A percentile compares a stretch with the other conserved stretches of the same genome.
phyloP scores from a whole-genome alignment of 176 grass and related monocot species.

The Zoysia pacifica region DNA sequence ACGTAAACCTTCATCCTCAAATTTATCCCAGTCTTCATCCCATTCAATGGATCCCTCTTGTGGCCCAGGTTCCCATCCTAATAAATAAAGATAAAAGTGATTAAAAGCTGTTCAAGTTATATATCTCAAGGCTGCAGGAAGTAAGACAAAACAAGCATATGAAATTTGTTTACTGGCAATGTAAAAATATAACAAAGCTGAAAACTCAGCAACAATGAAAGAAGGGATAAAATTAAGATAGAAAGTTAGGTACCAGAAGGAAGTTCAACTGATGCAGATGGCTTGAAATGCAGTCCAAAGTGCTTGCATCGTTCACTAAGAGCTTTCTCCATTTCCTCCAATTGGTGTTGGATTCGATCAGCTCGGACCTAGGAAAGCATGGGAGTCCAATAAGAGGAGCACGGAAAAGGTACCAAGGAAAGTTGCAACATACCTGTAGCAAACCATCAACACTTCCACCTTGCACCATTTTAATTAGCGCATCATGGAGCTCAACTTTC shows the following conservation, averaged over 20 bases:
- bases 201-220: slow-evolving; percentile 12
- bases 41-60: slow-evolving; percentile 77
- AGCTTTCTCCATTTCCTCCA: slow-evolving; percentile 95
- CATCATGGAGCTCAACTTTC: slow-evolving; percentile 88
- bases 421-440: slow-evolving; percentile 76
- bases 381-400: slow-evolving; percentile 14
- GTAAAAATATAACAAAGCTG: neutral
- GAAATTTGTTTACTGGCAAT: neutral
- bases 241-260: slow-evolving; percentile 68
- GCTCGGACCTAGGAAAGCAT: slow-evolving; percentile 73
- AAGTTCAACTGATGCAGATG: slow-evolving; percentile 80
- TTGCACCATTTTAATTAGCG: slow-evolving; percentile 97
- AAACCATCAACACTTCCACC: slow-evolving; percentile 96
- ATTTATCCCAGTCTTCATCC: slow-evolving; percentile 99
- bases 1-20: slow-evolving; percentile 94
- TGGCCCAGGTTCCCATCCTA: slow-evolving; percentile 88
- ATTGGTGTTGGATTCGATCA: slow-evolving; percentile 92
- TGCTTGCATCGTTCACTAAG: slow-evolving; percentile 91
- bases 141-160: slow-evolving; percentile 8
- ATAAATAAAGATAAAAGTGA: slow-evolving; percentile 23
- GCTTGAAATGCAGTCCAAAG: slow-evolving; percentile 77
- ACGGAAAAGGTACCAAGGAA: slow-evolving; percentile 13
- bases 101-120: slow-evolving; percentile 5
- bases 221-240: neutral
- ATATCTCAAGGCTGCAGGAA: neutral